A percentile compares a stretch with the other conserved stretches of the same genome.
These are phyloP conservation scores for Globomyces pollinis-pini DNA, from an alignment of 192 early-diverging fungal genomes.

Conservation along the genomic window DNA sequence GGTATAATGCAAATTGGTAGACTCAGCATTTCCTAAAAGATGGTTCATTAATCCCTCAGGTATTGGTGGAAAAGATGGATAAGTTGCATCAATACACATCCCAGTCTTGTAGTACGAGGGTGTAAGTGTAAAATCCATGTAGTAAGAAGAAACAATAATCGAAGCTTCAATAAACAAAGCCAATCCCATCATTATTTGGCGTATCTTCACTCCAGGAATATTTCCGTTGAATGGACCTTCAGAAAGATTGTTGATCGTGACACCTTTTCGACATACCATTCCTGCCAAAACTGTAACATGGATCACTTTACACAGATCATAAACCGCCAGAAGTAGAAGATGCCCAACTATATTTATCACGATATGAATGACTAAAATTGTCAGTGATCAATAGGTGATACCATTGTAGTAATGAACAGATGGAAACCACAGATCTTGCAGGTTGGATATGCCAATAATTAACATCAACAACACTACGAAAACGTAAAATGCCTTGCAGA, in stretches of 20 bases:
- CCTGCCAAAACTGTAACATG: background rate
- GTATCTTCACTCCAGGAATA: background rate
- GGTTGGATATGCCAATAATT: no score
- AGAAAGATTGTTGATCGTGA: background rate
- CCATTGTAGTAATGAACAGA: no score
- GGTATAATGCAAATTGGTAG: background rate
- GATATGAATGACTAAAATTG: background rate
- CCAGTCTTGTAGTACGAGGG: background rate
- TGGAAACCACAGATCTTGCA: no score
- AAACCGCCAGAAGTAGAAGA: background rate
- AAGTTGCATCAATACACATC: background rate
- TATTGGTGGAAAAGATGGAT: background rate
- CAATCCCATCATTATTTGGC: background rate
- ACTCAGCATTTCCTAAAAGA: constrained; percentile 1
- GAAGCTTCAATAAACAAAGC: background rate
- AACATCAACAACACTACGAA: no score
- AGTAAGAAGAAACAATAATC: background rate
- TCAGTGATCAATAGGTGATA: no score
- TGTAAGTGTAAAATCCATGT: background rate
- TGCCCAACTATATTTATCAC: background rate
- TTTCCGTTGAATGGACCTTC: background rate
- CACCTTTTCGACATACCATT: background rate
- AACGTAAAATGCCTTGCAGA: no score
- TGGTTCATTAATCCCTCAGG: background rate
- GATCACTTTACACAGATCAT: background rate